phyloP scores from a whole-genome alignment of 306 rosid species.

The Pyrus betulifolia region DNA sequence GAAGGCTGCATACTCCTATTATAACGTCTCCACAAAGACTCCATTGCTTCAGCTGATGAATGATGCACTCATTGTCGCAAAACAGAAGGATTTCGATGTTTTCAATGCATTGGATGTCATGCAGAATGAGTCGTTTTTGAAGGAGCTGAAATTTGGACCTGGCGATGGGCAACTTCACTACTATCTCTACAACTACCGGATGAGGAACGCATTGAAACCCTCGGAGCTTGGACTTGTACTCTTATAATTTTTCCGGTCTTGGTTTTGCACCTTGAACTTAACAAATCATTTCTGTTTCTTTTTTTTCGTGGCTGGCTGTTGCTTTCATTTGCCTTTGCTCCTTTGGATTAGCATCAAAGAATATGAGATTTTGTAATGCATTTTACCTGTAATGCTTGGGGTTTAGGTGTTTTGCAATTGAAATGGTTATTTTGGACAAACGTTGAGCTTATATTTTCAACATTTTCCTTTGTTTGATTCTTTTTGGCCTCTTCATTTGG shows the following conservation, averaged over 20 bases:
- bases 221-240: constrained; percentile 63
- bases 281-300: neutral
- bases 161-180: constrained; percentile 68
- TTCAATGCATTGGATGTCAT: constrained; percentile 81
- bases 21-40: constrained; percentile 60
- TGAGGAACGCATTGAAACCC: constrained; percentile 44
- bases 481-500: neutral
- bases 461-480: neutral
- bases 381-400: constrained; percentile 1
- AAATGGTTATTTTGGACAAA: neutral
- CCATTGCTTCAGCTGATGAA: constrained; percentile 76
- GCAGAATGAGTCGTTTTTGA: constrained; percentile 56
- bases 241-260: constrained; percentile 34
- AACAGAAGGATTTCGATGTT: constrained; percentile 65
- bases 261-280: constrained; percentile 8
- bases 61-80: constrained; percentile 68
- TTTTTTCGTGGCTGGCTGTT: constrained; percentile 9
- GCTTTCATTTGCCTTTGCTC: constrained; percentile 17
- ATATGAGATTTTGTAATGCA: constrained; percentile 12
- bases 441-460: neutral
- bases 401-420: neutral
- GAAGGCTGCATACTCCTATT: constrained; percentile 85
- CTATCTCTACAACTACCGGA: constrained; percentile 49
- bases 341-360: constrained; percentile 8
- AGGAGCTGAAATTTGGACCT: constrained; percentile 63